Evolutionary conservation across 2,329 filamentous ascomycete genomes (phyloP).

Genomic region (Phialophora verrucosa): DNA sequence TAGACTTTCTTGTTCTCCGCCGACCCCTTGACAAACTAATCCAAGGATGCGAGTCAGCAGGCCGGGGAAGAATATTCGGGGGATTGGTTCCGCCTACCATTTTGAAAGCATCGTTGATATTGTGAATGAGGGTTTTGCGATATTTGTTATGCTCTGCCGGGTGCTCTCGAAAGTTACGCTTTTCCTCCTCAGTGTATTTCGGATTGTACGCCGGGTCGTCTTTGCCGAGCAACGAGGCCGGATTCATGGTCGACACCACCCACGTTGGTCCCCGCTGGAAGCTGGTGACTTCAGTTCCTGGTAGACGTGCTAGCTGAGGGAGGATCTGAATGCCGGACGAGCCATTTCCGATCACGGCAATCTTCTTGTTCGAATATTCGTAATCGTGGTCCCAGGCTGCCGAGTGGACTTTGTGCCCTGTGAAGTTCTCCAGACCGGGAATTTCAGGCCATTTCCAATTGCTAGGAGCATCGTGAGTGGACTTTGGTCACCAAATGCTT

Average conservation of each 20-base stretch:
- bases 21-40: slow-evolving; percentile 25
- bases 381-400: slow-evolving; percentile 41
- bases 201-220: slow-evolving; percentile 39
- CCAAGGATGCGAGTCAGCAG: background rate
- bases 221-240: slow-evolving; percentile 33
- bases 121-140: slow-evolving; percentile 43
- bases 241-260: slow-evolving; percentile 41
- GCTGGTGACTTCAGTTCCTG: slow-evolving; percentile 40
- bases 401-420: slow-evolving; percentile 41
- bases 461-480: background rate
- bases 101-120: slow-evolving; percentile 32
- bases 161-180: slow-evolving; percentile 38
- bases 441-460: slow-evolving; percentile 42
- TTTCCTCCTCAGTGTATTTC: slow-evolving; percentile 42
- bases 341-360: slow-evolving; percentile 44
- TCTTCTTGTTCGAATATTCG: slow-evolving; percentile 39
- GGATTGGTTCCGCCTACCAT: slow-evolving; percentile 10
- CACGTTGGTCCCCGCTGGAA: slow-evolving; percentile 45
- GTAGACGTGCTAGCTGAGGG: slow-evolving; percentile 37
- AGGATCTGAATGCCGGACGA: slow-evolving; percentile 50
- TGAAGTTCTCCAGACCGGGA: slow-evolving; percentile 38
- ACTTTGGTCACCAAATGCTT: background rate
- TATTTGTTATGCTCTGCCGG: slow-evolving; percentile 44
- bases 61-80: too few species aligned
- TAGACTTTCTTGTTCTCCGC: slow-evolving; percentile 24